Percentiles rank a stretch among this genome's conserved stretches.
Evolutionary conservation across 495 filamentous ascomycete genomes (phyloP).

Genomic region (Neurospora sp.): DNA sequence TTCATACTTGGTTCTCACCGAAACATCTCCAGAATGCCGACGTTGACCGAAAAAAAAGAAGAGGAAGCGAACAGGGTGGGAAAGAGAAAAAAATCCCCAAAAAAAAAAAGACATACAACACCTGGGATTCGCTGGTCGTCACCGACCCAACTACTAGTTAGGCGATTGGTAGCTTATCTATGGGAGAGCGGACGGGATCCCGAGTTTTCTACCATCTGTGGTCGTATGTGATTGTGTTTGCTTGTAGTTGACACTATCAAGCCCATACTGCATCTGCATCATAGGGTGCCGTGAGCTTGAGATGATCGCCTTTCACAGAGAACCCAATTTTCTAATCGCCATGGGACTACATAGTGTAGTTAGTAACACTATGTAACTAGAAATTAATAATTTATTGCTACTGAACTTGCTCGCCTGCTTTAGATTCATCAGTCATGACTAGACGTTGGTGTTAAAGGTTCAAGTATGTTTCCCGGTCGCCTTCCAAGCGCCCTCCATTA

Average conservation of each 20-base stretch:
- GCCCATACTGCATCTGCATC: too few species aligned
- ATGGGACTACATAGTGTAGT: background rate
- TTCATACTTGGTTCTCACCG: background rate
- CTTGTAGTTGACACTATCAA: background rate
- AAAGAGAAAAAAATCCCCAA: background rate
- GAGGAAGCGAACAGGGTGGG: conserved; percentile 1
- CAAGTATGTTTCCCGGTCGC: background rate
- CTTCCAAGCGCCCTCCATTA: background rate
- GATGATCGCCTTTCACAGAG: background rate
- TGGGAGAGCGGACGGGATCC: conserved; percentile 40
- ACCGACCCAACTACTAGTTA: conserved; percentile 40
- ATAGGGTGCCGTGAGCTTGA: background rate
- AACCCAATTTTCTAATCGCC: background rate
- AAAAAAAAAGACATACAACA: conserved; percentile 15
- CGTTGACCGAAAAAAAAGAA: background rate
- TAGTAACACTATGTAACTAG: background rate
- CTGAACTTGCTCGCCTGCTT: background rate
- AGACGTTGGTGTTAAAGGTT: background rate
- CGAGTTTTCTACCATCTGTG: conserved; percentile 23
- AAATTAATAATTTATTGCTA: background rate
- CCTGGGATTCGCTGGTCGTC: conserved; percentile 28
- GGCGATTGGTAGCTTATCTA: background rate
- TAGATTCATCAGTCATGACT: background rate
- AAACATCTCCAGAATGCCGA: background rate
- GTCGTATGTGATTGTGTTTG: background rate